These are phyloP conservation scores for Penicillium crystallinum DNA, from an alignment of 495 filamentous ascomycete species.

Conservation along the genomic window DNA sequence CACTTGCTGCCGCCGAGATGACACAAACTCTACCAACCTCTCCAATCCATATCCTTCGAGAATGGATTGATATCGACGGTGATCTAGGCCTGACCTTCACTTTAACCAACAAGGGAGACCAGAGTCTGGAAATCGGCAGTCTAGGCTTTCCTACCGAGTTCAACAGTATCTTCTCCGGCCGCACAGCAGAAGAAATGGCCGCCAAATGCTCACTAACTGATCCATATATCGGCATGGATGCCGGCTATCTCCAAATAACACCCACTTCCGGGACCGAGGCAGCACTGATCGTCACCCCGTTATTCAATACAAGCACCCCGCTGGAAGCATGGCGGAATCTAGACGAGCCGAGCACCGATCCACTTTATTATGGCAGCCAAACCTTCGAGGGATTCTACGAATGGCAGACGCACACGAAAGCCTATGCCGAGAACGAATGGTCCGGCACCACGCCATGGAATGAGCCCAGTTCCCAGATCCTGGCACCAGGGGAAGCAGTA, in stretches of 20 bases:
- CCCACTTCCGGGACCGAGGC: no score
- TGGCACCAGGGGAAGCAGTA: no score
- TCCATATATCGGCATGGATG: no score
- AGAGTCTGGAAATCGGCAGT: conserved; percentile 43
- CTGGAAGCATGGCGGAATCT: no score
- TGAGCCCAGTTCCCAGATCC: no score
- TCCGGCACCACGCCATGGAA: not conserved
- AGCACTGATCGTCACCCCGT: no score
- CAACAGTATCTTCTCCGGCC: conserved; percentile 53
- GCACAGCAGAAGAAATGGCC: conserved; percentile 35
- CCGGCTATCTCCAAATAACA: no score
- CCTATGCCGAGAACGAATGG: conserved; percentile 50
- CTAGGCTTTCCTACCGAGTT: conserved; percentile 50
- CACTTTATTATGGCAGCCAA: conserved; percentile 42
- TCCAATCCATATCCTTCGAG: not conserved
- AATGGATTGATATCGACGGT: no score
- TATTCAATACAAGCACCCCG: no score
- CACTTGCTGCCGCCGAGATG: conserved; percentile 30
- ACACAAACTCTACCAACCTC: conserved; percentile 22
- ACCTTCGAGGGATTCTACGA: conserved; percentile 51
- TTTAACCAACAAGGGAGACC: conserved; percentile 33
- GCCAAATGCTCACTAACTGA: conserved; percentile 33
- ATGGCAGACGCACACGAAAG: conserved; percentile 44
- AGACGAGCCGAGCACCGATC: not conserved
- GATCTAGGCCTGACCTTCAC: conserved; percentile 28